Base-by-base conservation (phyloP, 2,329 filamentous ascomycete genomes). In the Hypocreales sp. region DNA sequence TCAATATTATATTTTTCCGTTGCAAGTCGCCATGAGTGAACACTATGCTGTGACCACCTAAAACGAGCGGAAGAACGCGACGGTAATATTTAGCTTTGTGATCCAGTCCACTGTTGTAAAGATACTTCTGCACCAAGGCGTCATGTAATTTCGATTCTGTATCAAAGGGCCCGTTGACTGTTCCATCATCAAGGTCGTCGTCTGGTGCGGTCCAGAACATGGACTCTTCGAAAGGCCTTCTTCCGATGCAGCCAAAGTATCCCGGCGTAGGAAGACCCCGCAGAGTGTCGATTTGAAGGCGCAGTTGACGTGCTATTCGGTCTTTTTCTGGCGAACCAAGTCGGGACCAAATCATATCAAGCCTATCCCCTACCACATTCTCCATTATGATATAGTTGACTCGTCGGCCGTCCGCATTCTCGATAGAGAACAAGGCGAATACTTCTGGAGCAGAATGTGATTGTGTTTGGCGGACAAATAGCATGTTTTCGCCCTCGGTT, bases 31-130 rank as follows among this genome's bases (percentile, higher is more conserved):
- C 21, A 24, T 32, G 16, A 7, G 27, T 32, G 8, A 32, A 29
- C 5, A 26, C 26, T 17, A 14, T 12, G 10, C 12, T 24, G 14
- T 32, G 23, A 21, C 15, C 12, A 11, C 20, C 22, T 16, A 31
- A n/a, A 21, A 28, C 15, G 7, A 19, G 10, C 7, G 30, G 36
- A 60, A 61, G 23, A 58, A 50, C 4, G 54, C 44, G 11, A 41
- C 37, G 5, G 55, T 25, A 25, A 17, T 25, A 25, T 6, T 17
- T 2, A 5, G 24, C 24, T 18, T 25, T 25, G 9, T 25, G 24
- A 3, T 19, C 15, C 24, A 19, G 24, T 19, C 24, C 24, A 18
- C 10, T 25, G 4, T 18, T 25, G 15, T 25, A 25, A 12, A 19
- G 15, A 18, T 25, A 25, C n/a, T 25, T 25, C 16, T 25, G 15